Percentiles rank a stretch among this genome's conserved stretches.
These are phyloP conservation scores for Adansonia gregorii DNA, from an alignment of 441 rosid genomes.

Conservation along the genomic window DNA sequence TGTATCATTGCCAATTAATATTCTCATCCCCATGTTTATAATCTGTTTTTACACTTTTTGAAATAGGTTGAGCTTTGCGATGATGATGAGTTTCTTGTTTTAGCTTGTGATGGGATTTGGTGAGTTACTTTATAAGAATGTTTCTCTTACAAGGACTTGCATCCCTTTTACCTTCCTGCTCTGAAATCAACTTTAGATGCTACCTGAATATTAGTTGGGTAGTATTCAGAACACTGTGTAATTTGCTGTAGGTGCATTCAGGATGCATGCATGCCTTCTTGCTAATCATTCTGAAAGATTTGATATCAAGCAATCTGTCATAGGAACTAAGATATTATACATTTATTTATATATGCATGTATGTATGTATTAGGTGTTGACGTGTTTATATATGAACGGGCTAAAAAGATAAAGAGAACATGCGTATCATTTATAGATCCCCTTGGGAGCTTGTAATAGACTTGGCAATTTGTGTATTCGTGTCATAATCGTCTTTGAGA, in stretches of 20 bases:
- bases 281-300: constrained; percentile 17
- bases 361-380: not conserved
- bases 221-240: not conserved
- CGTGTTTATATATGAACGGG: not conserved
- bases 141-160: constrained; percentile 11
- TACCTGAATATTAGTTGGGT: not conserved
- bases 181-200: not conserved
- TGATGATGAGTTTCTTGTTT: constrained; percentile 65
- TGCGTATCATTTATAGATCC: not conserved
- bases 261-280: constrained; percentile 18
- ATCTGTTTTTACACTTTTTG: constrained; percentile 20
- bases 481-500: too few species aligned
- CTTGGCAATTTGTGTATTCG: too few species aligned
- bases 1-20: not conserved
- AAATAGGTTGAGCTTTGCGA: constrained; percentile 59
- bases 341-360: too few species aligned
- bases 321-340: not conserved
- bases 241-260: not conserved
- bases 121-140: constrained; percentile 29
- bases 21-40: constrained; percentile 23
- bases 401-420: not conserved
- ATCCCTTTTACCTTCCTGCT: not conserved
- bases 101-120: constrained; percentile 79
- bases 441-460: not conserved
- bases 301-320: constrained; percentile 11